phyloP scores from a whole-genome alignment of 176 grass and related monocot genomes.

The Thinopyrum elongatum region DNA sequence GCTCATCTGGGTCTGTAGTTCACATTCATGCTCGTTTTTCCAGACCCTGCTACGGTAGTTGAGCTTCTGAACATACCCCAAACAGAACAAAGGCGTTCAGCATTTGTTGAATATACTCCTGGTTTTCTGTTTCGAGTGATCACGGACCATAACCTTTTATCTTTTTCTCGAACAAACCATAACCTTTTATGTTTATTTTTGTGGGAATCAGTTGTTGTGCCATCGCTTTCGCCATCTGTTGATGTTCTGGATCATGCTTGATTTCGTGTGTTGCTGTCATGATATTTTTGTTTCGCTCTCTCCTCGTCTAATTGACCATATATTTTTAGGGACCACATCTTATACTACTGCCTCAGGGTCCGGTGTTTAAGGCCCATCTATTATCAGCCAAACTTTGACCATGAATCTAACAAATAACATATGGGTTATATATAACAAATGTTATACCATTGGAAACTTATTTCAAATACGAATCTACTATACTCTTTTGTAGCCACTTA shows the following conservation, averaged over 20 bases:
- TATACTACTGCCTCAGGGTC: neutral
- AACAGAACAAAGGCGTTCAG: neutral
- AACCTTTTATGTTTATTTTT: neutral
- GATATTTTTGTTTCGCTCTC: constrained; percentile 23
- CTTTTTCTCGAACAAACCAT: neutral
- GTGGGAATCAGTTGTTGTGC: neutral
- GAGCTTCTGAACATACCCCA: neutral
- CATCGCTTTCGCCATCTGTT: constrained; percentile 10
- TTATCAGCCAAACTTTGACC: neutral
- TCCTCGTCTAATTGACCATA: constrained; percentile 20
- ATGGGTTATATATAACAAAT: neutral
- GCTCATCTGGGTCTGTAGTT: neutral
- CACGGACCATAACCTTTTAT: neutral
- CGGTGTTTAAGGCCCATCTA: neutral
- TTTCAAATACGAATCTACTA: neutral
- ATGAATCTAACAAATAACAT: neutral
- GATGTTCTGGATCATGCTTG: constrained; percentile 24
- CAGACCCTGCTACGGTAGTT: neutral
- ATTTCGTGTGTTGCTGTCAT: constrained; percentile 19
- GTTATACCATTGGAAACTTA: neutral
- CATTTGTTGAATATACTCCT: neutral
- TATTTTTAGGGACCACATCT: constrained; percentile 26
- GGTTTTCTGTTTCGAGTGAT: neutral
- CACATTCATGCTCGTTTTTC: neutral
- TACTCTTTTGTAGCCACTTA: neutral